Base-by-base conservation (phyloP, 192 early-diverging fungal species). In the Rhizoclosmatium globosum region DNA sequence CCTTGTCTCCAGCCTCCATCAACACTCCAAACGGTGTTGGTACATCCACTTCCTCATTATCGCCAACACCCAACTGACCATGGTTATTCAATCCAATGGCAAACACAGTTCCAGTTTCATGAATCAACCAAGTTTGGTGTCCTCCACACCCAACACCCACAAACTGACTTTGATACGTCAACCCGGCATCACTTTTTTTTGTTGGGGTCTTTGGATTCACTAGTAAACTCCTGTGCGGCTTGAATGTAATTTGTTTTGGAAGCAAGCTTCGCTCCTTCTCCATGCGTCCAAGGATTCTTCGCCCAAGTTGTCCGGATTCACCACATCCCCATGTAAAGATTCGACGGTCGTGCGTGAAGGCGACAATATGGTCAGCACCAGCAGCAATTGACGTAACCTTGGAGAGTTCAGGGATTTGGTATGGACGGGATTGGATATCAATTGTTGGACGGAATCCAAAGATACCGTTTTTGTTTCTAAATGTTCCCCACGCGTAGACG, bases 61-160 rank as follows among this genome's bases (percentile, higher is more conserved):
- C 83, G 1, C 85, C 83, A 45, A 93, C 77, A 2, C 95, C 95
- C 71, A 95, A 92, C 84, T 99, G 97, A 58, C 89, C 90, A 79
- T 93, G 94, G 72, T 96, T 96, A 82, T 99, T 99, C 64, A 96
- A 86, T 19, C 97, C 97, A 91, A 94, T 96, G 9, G 90, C 87
- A 74, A 87, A 95, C 15, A 96, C 83, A 15, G 87, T 80, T 64
- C 91, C 89, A 31, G 88, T 83, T 6, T 87, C 85, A 68, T 91
- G 89, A 6, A 97, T 88, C 2, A 94, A 89, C 79, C 96, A 96
- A 3, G 93, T 93, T 81, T 95, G 92, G 83, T 96, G 94, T 7
- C 92, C 89, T 21, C 95, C 96, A 41, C 91, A 92, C 21, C 89
- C 94, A 31, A 95, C 93, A 45, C 80, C 80, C 4, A 72, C 75